A percentile compares a stretch with the other conserved stretches of the same genome.
phyloP scores from a whole-genome alignment of 108 stramenopile genomes.

The Stephanodiscus minutulus region DNA sequence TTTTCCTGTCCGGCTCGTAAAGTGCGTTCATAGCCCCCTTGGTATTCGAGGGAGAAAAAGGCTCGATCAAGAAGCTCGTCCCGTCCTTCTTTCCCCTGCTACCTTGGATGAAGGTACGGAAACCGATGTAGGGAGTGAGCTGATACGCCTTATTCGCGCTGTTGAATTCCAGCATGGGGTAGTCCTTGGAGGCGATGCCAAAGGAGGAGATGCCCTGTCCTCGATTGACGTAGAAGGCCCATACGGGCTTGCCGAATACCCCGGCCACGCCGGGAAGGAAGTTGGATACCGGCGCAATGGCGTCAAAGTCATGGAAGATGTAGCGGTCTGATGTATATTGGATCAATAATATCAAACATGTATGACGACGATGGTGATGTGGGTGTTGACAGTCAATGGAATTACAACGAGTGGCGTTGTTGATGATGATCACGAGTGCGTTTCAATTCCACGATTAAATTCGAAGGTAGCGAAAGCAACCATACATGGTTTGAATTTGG shows the following conservation, averaged over 20 bases:
- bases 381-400: too few species aligned
- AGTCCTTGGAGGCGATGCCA: conserved; percentile 88
- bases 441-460: neutral
- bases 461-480: too few species aligned
- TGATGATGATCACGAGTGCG: neutral
- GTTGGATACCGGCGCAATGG: conserved; percentile 78
- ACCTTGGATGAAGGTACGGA: conserved; percentile 92
- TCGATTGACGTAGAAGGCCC: conserved; percentile 96
- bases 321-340: conserved; percentile 60
- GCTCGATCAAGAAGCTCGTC: conserved; percentile 71
- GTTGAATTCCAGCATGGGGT: conserved; percentile 89
- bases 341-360: too few species aligned
- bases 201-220: conserved; percentile 92
- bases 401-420: too few species aligned
- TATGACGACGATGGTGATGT: neutral
- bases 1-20: conserved; percentile 76
- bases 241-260: conserved; percentile 88
- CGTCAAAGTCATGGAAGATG: conserved; percentile 86
- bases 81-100: conserved; percentile 49
- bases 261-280: conserved; percentile 91
- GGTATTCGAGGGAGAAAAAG: conserved; percentile 65
- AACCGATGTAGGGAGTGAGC: conserved; percentile 86
- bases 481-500: neutral
- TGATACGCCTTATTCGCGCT: conserved; percentile 97
- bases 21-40: conserved; percentile 47